A percentile compares a stretch with the other conserved stretches of the same genome.
phyloP scores from a whole-genome alignment of 2,329 filamentous ascomycete genomes.

The Ophiostoma sp. region DNA sequence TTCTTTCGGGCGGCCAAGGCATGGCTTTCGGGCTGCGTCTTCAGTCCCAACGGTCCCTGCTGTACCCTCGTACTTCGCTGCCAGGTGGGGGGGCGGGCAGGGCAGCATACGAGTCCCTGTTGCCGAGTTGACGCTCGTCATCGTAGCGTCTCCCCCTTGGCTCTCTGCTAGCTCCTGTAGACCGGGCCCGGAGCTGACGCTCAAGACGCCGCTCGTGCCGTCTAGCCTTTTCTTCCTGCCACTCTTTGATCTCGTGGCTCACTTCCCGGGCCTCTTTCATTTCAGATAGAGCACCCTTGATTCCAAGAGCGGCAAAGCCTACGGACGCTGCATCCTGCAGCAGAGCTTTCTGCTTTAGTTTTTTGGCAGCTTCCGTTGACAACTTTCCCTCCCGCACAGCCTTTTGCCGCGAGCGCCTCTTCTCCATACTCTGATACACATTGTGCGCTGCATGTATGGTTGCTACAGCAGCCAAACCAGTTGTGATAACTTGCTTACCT shows the following conservation, averaged over 20 bases:
- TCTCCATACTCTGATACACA: constrained; percentile 55
- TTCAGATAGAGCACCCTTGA: constrained; percentile 52
- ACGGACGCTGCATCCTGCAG: constrained; percentile 55
- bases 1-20: too few species aligned
- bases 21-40: too few species aligned
- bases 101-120: background rate
- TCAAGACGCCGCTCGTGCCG: constrained; percentile 47
- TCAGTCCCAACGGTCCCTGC: background rate
- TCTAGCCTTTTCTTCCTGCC: constrained; percentile 44
- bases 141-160: constrained; percentile 31
- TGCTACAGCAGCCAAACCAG: constrained; percentile 52
- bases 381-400: constrained; percentile 51
- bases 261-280: constrained; percentile 51
- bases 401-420: constrained; percentile 47
- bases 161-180: constrained; percentile 25
- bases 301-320: constrained; percentile 52
- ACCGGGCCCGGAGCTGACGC: constrained; percentile 26
- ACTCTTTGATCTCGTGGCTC: constrained; percentile 45
- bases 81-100: background rate
- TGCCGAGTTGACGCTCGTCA: background rate
- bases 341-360: constrained; percentile 52
- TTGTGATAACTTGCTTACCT: constrained; percentile 57
- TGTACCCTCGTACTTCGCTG: background rate
- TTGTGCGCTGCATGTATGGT: constrained; percentile 56
- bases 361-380: constrained; percentile 47